Conservation (phyloP, 805 yeast species). For the Scheffersomyces stipitis region DNA sequence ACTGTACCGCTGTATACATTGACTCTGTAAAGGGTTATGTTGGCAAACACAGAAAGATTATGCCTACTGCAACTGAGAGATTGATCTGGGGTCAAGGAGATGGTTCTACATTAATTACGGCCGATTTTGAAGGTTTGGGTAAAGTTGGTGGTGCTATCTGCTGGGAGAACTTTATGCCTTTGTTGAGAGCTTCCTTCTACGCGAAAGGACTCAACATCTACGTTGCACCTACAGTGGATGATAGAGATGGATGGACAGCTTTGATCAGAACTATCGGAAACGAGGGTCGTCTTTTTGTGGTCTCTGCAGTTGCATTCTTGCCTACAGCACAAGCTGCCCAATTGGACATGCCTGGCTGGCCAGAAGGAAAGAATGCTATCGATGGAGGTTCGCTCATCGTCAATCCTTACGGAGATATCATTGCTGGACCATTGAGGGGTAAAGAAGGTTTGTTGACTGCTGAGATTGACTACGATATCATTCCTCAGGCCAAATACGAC, state of each 20-base stretch:
- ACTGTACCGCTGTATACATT: constrained; percentile 41
- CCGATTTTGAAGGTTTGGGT: constrained; percentile 22
- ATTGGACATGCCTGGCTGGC: constrained; percentile 20
- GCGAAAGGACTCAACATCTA: constrained; percentile 43
- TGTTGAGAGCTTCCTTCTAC: constrained; percentile 40
- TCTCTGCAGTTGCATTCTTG: constrained; percentile 42
- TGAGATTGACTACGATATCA: constrained; percentile 37
- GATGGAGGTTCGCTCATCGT: constrained; percentile 29
- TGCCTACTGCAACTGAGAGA: constrained; percentile 47
- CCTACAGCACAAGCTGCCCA: constrained; percentile 25
- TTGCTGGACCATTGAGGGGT: constrained; percentile 37
- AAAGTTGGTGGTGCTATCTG: constrained; percentile 49
- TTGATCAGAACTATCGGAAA: constrained; percentile 42
- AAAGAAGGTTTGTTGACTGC: constrained; percentile 41
- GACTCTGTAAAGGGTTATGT: constrained; percentile 37
- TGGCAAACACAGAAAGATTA: constrained; percentile 41
- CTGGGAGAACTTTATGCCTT: constrained; percentile 48
- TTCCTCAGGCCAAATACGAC: constrained; percentile 41
- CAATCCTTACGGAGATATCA: constrained; percentile 39
- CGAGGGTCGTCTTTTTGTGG: constrained; percentile 39
- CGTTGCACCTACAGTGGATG: constrained; percentile 43
- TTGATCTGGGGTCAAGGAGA: constrained; percentile 49
- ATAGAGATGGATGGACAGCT: constrained; percentile 43
- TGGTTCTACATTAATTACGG: constrained; percentile 43
- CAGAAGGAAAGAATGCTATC: constrained; percentile 27